Conservation (phyloP, 345 rosid genomes). For the Heritiera littoralis region DNA sequence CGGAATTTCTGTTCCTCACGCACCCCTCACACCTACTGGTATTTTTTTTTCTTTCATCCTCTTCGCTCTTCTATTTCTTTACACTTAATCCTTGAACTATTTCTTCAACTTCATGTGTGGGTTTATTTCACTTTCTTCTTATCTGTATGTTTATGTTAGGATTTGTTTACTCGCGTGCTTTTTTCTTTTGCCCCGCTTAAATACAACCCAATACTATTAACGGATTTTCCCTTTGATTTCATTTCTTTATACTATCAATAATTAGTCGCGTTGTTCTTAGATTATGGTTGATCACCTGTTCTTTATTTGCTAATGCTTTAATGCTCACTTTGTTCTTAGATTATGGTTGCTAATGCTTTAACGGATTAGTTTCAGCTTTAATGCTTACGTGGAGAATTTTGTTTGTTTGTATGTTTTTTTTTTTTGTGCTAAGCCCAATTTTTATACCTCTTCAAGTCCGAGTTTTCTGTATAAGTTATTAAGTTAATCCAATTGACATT, state of each 20-base stretch:
- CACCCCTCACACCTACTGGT: conserved; percentile 84
- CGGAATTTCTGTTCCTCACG: conserved; percentile 67
- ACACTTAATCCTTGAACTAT: background rate
- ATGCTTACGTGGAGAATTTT: background rate
- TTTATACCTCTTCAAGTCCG: background rate
- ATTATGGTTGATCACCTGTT: background rate
- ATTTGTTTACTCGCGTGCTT: background rate
- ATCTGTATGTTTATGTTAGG: background rate
- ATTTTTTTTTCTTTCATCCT: background rate
- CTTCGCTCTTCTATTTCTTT: background rate
- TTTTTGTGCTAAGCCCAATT: background rate
- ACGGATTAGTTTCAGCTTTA: background rate
- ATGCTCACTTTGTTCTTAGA: background rate
- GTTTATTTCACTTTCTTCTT: background rate
- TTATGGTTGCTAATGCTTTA: background rate
- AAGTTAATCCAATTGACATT: background rate
- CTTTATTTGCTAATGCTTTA: background rate
- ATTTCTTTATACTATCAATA: background rate
- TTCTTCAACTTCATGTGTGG: background rate
- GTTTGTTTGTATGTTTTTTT: no score
- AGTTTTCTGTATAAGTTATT: background rate
- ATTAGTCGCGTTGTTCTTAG: background rate
- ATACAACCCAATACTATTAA: no score
- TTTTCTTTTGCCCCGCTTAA: no score
- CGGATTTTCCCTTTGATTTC: background rate